Base-by-base conservation (phyloP, 768 basidiomycete species). In the Pleurotus platypus region DNA sequence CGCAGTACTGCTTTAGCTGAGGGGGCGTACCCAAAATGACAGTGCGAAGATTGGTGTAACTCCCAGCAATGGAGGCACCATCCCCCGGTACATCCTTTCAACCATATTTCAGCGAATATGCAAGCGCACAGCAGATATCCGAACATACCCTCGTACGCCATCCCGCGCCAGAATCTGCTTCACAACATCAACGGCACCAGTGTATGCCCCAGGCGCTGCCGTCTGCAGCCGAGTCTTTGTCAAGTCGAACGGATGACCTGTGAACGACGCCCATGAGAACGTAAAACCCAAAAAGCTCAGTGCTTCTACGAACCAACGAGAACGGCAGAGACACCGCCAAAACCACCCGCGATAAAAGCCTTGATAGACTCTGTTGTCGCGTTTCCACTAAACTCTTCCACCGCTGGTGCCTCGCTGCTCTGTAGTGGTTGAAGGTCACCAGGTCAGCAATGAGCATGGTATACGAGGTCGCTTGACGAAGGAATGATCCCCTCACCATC, bases 21-120 rank as follows among this genome's bases (percentile, higher is more conserved):
- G 59, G 63, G 59, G 57, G 63, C 81, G 57, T 70, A 94, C 95
- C 95, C 95, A 98, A 78, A 99, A 98, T 3, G 94, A 96, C 27
- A 98, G 76, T 3, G 97, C 97, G 65, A 99, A 99, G 66, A 98
- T 98, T 35, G 97, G 97, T 4, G 97, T 98, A 26, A 99, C 93
- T 26, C 96, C 94, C 27, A 97, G 75, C 57, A 98, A 72, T 45
- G 95, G 95, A 35, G 95, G 94, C 3, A 95, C 89, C 74, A 98
- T 93, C 37, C 93, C 94, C 60, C 93, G 90, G 66, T 94, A 96
- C 68, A 96, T 67, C 26, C 92, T 94, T 16, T n/a, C 30, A 49
- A 43, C 27, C 38, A 9, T 47, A 35, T 57, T 20, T 60, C 47
- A 50, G 38, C 7, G 46, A 12, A 38, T 38, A 46, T 13, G 9